Evolutionary conservation across 2,329 filamentous ascomycete species (phyloP).

Genomic region (Septoria linicola): DNA sequence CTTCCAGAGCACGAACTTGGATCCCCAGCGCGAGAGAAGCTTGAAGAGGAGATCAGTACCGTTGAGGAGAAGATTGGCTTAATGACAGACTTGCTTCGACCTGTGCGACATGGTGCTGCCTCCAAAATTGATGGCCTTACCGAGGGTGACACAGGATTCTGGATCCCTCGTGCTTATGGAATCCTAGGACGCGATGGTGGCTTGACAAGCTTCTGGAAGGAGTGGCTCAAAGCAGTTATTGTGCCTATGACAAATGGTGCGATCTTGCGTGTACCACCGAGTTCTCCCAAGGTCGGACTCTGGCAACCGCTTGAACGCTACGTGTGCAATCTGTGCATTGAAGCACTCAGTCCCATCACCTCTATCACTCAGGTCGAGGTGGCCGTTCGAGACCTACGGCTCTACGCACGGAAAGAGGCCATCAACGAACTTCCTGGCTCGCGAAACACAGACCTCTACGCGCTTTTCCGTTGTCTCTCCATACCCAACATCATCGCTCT

Average conservation of each 20-base stretch:
- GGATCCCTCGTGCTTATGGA: constrained; percentile 91
- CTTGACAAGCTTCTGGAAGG: constrained; percentile 93
- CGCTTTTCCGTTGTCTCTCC: constrained; percentile 84
- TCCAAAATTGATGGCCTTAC: constrained; percentile 97
- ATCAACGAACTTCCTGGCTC: constrained; percentile 89
- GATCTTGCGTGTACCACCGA: constrained; percentile 77
- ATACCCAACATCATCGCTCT: constrained; percentile 86
- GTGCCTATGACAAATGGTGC: constrained; percentile 92
- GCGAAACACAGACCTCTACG: constrained; percentile 87
- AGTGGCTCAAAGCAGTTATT: constrained; percentile 92
- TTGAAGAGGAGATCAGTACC: constrained; percentile 92
- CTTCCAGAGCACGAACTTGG: constrained; percentile 79
- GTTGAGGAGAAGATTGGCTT: constrained; percentile 96
- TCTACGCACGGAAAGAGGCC: constrained; percentile 92
- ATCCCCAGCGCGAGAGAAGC: constrained; percentile 72
- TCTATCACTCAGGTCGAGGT: constrained; percentile 96
- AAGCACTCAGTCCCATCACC: constrained; percentile 85
- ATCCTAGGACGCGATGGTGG: constrained; percentile 81
- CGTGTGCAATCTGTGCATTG: constrained; percentile 93
- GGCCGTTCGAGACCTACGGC: constrained; percentile 79
- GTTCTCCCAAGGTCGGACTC: constrained; percentile 83
- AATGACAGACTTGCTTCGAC: constrained; percentile 93
- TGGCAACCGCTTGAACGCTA: constrained; percentile 98
- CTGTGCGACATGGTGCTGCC: constrained; percentile 87
- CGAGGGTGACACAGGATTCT: constrained; percentile 90